These are phyloP conservation scores for Eucalyptus pauciflora DNA, from an alignment of 345 rosid species.

Conservation along the genomic window DNA sequence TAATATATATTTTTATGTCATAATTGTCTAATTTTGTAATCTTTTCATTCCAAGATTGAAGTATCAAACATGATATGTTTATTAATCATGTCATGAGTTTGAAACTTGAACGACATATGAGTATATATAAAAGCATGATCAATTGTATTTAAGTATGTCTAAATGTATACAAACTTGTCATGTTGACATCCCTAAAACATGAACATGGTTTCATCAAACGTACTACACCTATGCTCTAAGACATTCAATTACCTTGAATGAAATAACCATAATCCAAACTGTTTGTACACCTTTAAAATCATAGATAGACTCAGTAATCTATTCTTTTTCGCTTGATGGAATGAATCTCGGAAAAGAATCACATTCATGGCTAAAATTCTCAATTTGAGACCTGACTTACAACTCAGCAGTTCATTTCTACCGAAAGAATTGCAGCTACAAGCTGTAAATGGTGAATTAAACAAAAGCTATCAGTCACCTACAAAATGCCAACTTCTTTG, in stretches of 20 bases:
- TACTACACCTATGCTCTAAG: too few relatives aligned
- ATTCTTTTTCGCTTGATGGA: background rate
- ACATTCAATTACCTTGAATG: background rate
- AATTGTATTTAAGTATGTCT: too few relatives aligned
- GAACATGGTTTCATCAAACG: background rate
- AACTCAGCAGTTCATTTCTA: background rate
- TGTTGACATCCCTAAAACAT: background rate
- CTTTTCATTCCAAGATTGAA: too few relatives aligned
- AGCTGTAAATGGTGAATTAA: background rate
- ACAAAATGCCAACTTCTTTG: background rate
- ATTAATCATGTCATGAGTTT: fast-evolving
- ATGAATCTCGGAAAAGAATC: background rate
- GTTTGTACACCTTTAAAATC: background rate
- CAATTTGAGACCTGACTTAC: background rate
- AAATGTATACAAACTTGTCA: background rate
- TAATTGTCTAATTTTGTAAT: background rate
- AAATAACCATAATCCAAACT: background rate
- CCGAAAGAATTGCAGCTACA: background rate
- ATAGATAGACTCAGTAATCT: background rate
- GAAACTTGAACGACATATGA: too few relatives aligned
- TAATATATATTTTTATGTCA: too few relatives aligned
- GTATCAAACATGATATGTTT: background rate
- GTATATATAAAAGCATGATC: fast-evolving
- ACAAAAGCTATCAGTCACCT: background rate
- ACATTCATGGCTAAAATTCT: background rate